Base-by-base conservation (phyloP, 2,329 filamentous ascomycete species). In the Sporothrix globosa region DNA sequence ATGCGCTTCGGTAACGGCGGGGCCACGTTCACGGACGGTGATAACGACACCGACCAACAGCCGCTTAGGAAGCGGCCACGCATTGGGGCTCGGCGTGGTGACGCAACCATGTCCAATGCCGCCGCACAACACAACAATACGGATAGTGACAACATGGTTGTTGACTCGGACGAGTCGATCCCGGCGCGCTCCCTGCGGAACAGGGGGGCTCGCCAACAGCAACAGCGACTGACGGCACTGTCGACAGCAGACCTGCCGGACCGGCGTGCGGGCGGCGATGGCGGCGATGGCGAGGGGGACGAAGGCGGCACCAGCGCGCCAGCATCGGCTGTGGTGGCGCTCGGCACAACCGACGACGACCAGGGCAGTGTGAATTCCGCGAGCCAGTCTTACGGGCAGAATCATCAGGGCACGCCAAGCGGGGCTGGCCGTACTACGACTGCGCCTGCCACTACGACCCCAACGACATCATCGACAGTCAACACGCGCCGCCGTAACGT, bases 301-400 rank as follows among this genome's bases (percentile, higher is more conserved):
- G 39, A 19, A 1, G 39, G 17, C 21, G 44, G 53, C 27, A 30
- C 34, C 19, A 63, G 56, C 9, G 44, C 34, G 7, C 44, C 67
- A 3, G 46, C 46, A 6, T 66, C 68, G 61, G 63, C 61, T n/a
- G 69, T 70, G 7, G 69, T 68, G n/a, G 54, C 34, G 2, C 69
- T 70, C 30, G 69, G 69, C 10, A 70, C 44, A 30, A 68, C 63
- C 2, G 63, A 70, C 27, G 67, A 71, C 41, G 68, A 72, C 63
- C 67, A 63, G 56, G 58, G 60, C 63, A 65, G 54, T 17, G 53
- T 65, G 7, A 6, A 69, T 7, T 69, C 72, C 17, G 41, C 65
- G 2, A 30, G 58, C 24, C 69, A 71, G 21, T 70, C 69, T 19
- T 69, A 69, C 24, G 71, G 68, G 1, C 54, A 27, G 13, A 60